Conservation (phyloP, 1,284 basidiomycete genomes). For the Leccinum pseudoinsigne region DNA sequence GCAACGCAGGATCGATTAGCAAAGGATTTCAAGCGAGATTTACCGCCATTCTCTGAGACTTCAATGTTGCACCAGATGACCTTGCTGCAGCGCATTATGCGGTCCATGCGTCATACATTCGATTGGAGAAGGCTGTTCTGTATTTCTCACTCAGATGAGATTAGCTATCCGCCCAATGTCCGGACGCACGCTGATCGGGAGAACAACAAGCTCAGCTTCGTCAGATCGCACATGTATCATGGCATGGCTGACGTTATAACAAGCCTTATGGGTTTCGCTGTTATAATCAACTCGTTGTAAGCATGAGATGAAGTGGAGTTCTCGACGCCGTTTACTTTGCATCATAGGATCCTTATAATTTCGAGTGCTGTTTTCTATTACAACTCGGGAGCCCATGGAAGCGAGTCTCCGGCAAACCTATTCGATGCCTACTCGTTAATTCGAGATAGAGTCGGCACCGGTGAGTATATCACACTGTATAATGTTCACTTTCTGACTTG, state of each 20-base stretch:
- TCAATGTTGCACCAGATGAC: constrained; percentile 2
- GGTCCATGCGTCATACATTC: constrained; percentile 11
- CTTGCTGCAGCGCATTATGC: constrained; percentile 7
- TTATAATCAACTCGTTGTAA: constrained; percentile 84
- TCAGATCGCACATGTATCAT: constrained; percentile 77
- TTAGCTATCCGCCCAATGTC: constrained; percentile 23
- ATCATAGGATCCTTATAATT: constrained; percentile 64
- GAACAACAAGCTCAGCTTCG: constrained; percentile 69
- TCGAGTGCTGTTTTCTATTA: constrained; percentile 78
- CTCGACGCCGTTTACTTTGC: constrained; percentile 1
- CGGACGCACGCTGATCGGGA: constrained; percentile 53
- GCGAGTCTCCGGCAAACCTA: constrained; percentile 63
- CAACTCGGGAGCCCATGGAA: constrained; percentile 35
- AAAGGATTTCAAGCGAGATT: constrained; percentile 11
- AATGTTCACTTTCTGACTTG: constrained; percentile 21
- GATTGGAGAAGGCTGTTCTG: constrained; percentile 23
- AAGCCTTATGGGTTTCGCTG: constrained; percentile 78
- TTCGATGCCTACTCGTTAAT: constrained; percentile 85
- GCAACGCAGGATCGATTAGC: constrained; percentile 76
- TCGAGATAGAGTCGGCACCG: constrained; percentile 60
- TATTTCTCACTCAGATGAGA: constrained; percentile 22
- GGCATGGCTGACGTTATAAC: constrained; percentile 67
- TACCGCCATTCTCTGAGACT: constrained; percentile 12
- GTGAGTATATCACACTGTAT: constrained; percentile 39
- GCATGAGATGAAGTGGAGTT: constrained; percentile 19